Evolutionary conservation across 2,329 filamentous ascomycete species (phyloP), one percentile per base, ranked within the genome.

Genomic region (Apiospora saccharicola): DNA sequence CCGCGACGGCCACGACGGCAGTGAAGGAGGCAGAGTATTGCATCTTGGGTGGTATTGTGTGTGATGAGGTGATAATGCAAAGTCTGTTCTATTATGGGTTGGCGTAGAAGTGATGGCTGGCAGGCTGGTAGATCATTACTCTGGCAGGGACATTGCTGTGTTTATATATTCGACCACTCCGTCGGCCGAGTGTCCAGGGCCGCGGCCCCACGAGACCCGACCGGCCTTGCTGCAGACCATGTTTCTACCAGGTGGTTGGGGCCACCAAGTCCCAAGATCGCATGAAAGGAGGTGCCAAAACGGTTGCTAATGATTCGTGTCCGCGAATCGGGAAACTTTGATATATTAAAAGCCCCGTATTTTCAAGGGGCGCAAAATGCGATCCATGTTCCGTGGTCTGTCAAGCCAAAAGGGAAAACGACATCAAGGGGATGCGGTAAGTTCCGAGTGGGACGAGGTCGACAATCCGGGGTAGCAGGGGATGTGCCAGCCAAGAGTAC

Each of bases 381-480:
- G 16, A 47, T 44, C 34, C 67, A 49, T 37, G 26, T 37, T 46
- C 67, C 67, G 67, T 16, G 44, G 12, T 26, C 1, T 34, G 41
- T 13, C 44, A 37, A 26, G 16, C 67, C 26, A 34, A 49, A 69
- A 10, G 4, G 67, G 67, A 69, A 69, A 69, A 22, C 14, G 16
- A 37, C 44, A 6, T 2, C 47, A 14, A 16, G 47, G 44, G 26
- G 10, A 16, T 4, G 19, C n/a, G 67, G 12, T 26, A 16, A n/a
- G 22, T 69, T 37, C 16, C 24, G 26, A 13, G 44, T 34, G 34
- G 34, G 10, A 44, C 16, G 16, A 26, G 26, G 14, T 10, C 44
- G 26, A 16, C 67, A 49, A 69, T 69, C 67, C 44, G 67, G 67
- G 67, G 44, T 16, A 49, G 19, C 67, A 69, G 67, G 67, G 67